Evolutionary conservation across 345 rosid genomes (phyloP).

Genomic region (Rhizophora apiculata): DNA sequence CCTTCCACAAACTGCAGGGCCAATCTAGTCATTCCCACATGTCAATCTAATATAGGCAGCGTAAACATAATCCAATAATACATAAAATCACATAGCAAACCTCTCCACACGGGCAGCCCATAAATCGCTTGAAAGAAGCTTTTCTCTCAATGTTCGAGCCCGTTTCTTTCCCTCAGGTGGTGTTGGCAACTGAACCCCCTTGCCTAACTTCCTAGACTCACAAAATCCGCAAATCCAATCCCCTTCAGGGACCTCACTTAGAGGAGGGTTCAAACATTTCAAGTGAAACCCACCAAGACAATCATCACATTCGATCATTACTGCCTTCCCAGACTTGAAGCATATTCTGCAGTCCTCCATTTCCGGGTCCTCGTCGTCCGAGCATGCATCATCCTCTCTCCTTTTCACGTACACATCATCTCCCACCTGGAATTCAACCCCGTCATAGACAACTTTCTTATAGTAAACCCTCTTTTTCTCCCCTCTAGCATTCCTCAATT

Average conservation of each 20-base stretch:
- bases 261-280: constrained; percentile 78
- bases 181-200: constrained; percentile 42
- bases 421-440: constrained; percentile 64
- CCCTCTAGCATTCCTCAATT: neutral
- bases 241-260: constrained; percentile 75
- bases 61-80: neutral
- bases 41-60: neutral
- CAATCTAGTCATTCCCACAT: neutral
- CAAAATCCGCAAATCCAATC: constrained; percentile 89
- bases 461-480: constrained; percentile 49
- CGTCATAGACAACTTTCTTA: constrained; percentile 68
- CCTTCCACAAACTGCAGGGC: constrained; percentile 71
- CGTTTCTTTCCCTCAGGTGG: constrained; percentile 65
- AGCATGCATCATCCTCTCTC: constrained; percentile 56
- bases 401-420: constrained; percentile 84
- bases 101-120: constrained; percentile 85
- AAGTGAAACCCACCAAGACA: constrained; percentile 91
- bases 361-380: constrained; percentile 67
- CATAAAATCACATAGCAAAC: constrained; percentile 22
- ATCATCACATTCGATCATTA: constrained; percentile 91
- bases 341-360: constrained; percentile 81
- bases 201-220: constrained; percentile 51
- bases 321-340: constrained; percentile 48
- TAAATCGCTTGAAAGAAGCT: constrained; percentile 76
- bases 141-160: constrained; percentile 74